Base-by-base conservation (phyloP, 2,329 filamentous ascomycete genomes). In the Diaporthe sp. region DNA sequence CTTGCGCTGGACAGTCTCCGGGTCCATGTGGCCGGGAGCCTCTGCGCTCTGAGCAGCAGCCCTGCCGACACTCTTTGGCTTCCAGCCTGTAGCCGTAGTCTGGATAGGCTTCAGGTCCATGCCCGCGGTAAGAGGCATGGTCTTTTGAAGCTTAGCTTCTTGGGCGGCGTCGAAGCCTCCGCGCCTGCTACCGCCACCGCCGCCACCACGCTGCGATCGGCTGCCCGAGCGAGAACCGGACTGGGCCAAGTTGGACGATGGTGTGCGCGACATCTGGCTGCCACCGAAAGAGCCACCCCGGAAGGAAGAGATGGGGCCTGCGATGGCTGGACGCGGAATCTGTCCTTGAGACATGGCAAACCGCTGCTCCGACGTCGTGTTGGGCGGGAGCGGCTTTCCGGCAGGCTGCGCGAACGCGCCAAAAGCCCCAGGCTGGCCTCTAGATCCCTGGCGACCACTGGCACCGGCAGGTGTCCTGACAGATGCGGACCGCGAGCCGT, bases 1-100 rank as follows among this genome's bases (percentile, higher is more conserved):
- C 92, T 99, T 99, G 80, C 96, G 93, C 88, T 99, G 97, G 75
- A 99, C 97, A 88, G 97, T 92, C 80, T 96, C 95, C 34, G 97
- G 96, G 78, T 97, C 92, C 87, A 98, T 91, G 80, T 94, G 89
- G 69, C 87, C 87, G 78, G 84, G 86, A 22, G 31, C n/a, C 0
- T 71, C 69, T 31, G 61, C n/a, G n/a, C 37, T 49, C 73, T 67
- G 70, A 13, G 69, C 57, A 13, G 69, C 57, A 44, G 68, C 71
- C 9, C 62, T 71, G 71, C 86, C 89, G 70, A 97, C 77, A 80
- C 94, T 97, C 72, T 88, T 92, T 37, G 97, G 95, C 87, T 98
- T 98, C 97, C 97, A 99, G 70, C 97, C 96, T 74, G 87, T 90
- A n/a, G 90, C 79, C 0, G 95, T 93, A 57, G 92, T 85, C 76